Conservation (phyloP, 2,329 filamentous ascomycete genomes). For the Xylaria sp. region DNA sequence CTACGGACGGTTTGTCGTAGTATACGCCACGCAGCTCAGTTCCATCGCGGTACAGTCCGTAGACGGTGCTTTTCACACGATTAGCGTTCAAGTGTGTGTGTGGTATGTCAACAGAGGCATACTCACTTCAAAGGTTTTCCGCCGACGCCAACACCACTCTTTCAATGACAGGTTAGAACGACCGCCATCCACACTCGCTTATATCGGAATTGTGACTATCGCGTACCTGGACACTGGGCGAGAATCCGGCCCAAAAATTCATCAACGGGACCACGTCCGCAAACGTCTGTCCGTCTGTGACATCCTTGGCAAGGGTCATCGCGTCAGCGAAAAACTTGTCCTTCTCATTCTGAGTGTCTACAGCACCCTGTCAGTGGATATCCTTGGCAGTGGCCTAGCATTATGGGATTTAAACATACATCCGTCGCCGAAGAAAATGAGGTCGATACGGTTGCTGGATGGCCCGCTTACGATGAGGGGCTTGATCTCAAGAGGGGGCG, state of each 20-base stretch:
- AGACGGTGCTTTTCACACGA: slow-evolving; percentile 36
- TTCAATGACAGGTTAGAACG: slow-evolving; percentile 4
- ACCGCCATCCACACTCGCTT: neutral
- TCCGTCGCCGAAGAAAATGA: slow-evolving; percentile 43
- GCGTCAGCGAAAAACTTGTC: slow-evolving; percentile 43
- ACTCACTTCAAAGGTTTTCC: slow-evolving; percentile 38
- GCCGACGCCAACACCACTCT: slow-evolving; percentile 40
- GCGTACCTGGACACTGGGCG: slow-evolving; percentile 37
- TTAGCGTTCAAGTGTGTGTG: neutral
- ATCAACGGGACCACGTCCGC: slow-evolving; percentile 38
- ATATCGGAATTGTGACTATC: slow-evolving; percentile 1
- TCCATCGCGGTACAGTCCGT: slow-evolving; percentile 41
- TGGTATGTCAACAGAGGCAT: neutral
- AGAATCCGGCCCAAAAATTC: slow-evolving; percentile 42
- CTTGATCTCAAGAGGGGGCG: slow-evolving; percentile 40
- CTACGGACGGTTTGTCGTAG: slow-evolving; percentile 41
- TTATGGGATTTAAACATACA: slow-evolving; percentile 30
- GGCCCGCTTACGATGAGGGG: slow-evolving; percentile 42
- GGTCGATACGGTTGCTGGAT: slow-evolving; percentile 39
- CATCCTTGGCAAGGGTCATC: slow-evolving; percentile 35
- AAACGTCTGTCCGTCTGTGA: slow-evolving; percentile 41
- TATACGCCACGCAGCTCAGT: slow-evolving; percentile 43
- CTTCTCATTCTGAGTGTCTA: slow-evolving; percentile 40
- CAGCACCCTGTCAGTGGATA: neutral
- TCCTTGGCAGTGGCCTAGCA: neutral